phyloP scores from a whole-genome alignment of 495 filamentous ascomycete species.

The Poronia punctata region DNA sequence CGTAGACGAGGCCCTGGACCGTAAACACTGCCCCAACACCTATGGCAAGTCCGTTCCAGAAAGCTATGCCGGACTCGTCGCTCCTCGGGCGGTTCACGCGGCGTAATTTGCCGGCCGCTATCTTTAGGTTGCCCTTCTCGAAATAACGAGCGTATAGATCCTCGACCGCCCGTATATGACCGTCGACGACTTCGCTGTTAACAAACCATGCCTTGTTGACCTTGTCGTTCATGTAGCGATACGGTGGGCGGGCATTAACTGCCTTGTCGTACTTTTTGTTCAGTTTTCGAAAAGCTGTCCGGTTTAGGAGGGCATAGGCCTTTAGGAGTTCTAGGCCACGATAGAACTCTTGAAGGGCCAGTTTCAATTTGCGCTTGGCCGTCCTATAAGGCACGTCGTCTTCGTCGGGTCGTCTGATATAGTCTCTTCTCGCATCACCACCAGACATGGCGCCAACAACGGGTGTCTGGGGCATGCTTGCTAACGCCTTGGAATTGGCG shows the following conservation, averaged over 20 bases:
- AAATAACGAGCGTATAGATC: constrained; percentile 92
- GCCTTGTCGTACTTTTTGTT: constrained; percentile 98
- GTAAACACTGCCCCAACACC: constrained; percentile 67
- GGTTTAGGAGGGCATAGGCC: constrained; percentile 80
- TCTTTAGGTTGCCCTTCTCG: constrained; percentile 81
- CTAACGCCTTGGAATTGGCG: constrained; percentile 40
- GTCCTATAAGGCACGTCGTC: constrained; percentile 68
- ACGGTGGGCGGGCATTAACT: constrained; percentile 64
- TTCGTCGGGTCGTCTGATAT: constrained; percentile 49
- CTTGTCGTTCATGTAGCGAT: constrained; percentile 84
- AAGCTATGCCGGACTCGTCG: constrained; percentile 66
- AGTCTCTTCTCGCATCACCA: constrained; percentile 50
- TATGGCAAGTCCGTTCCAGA: constrained; percentile 73
- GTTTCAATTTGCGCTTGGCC: constrained; percentile 85
- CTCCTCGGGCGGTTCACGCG: constrained; percentile 54
- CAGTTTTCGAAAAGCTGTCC: constrained; percentile 91
- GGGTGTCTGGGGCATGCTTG: constrained; percentile 34
- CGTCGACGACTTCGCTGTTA: constrained; percentile 71
- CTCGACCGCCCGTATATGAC: constrained; percentile 68
- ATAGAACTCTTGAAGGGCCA: constrained; percentile 87
- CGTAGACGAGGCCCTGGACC: constrained; percentile 67
- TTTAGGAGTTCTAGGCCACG: constrained; percentile 85
- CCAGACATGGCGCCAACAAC: constrained; percentile 21
- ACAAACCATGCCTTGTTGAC: constrained; percentile 89
- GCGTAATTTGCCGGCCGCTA: constrained; percentile 78